A percentile compares a stretch with the other conserved stretches of the same genome.
Evolutionary conservation across 108 stramenopile species (phyloP).

Genomic region (Cyclotella cryptica): DNA sequence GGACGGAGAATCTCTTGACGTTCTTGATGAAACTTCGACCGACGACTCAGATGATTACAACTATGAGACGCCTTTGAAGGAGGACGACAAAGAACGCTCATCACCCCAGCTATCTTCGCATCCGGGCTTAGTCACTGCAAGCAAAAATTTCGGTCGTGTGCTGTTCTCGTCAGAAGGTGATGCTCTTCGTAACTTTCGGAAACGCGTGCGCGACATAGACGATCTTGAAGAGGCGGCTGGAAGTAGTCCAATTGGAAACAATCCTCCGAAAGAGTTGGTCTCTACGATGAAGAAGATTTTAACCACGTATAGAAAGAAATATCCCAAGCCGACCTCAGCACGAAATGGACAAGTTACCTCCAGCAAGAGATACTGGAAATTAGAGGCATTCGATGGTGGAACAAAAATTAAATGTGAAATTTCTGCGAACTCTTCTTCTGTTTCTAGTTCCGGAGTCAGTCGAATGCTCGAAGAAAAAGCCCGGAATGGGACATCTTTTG

Average conservation of each 20-base stretch:
- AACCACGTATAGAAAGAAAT: neutral
- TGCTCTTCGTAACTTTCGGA: neutral
- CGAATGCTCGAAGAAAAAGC: neutral
- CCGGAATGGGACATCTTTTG: neutral
- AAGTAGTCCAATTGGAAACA: neutral
- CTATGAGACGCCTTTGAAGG: neutral
- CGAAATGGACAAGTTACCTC: neutral
- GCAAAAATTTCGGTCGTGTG: conserved; percentile 19
- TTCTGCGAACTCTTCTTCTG: neutral
- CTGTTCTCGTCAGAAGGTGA: conserved; percentile 29
- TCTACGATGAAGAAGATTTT: neutral
- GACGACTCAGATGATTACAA: neutral
- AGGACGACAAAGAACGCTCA: neutral
- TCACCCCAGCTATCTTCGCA: neutral
- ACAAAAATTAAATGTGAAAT: conserved; percentile 1
- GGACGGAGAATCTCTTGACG: neutral
- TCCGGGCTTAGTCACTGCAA: conserved; percentile 20
- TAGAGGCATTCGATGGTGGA: neutral
- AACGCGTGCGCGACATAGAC: neutral
- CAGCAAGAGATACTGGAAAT: conserved; percentile 2
- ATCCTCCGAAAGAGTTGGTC: neutral
- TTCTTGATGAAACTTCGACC: neutral
- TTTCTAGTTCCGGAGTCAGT: too few species aligned
- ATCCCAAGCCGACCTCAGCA: neutral
- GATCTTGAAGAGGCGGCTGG: too few species aligned